Evolutionary conservation across 2,329 filamentous ascomycete species (phyloP).

Genomic region (Apiospora phragmitis): DNA sequence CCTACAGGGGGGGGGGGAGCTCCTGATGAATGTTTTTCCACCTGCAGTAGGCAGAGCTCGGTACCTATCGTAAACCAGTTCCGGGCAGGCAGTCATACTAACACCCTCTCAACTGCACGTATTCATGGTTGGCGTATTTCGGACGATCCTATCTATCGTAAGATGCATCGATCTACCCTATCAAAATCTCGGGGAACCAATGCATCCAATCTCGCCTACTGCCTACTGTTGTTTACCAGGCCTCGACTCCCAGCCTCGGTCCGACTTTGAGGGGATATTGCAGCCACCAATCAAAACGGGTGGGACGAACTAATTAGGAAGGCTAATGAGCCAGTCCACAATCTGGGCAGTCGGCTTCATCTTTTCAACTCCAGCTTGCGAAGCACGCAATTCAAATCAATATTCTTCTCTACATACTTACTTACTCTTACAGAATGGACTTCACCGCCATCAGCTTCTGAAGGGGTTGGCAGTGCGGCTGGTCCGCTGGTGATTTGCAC

Average conservation of each 20-base stretch:
- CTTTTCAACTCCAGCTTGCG: not conserved
- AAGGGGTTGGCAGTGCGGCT: not conserved
- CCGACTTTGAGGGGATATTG: not conserved
- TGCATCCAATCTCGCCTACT: not conserved
- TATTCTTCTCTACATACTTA: not conserved
- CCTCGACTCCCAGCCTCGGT: not conserved
- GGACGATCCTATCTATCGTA: not conserved
- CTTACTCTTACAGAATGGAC: not conserved
- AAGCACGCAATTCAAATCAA: not conserved
- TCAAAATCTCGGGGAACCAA: not conserved
- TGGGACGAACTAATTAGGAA: slow-evolving; percentile 1
- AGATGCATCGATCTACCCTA: not conserved
- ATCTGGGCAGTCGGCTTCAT: not conserved
- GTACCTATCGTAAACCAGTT: not conserved
- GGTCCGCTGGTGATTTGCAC: not conserved
- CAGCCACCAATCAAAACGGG: not conserved
- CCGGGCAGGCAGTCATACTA: too few relatives aligned
- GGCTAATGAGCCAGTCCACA: not conserved
- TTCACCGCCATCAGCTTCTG: not conserved
- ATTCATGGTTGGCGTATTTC: not conserved
- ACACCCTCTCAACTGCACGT: not conserved
- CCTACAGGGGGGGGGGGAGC: not conserved
- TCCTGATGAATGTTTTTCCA: not conserved
- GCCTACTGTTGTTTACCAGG: not conserved
- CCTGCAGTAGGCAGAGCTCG: not conserved